phyloP scores from a whole-genome alignment of 257 asterid genomes.

The Ocimum tenuiflorum region DNA sequence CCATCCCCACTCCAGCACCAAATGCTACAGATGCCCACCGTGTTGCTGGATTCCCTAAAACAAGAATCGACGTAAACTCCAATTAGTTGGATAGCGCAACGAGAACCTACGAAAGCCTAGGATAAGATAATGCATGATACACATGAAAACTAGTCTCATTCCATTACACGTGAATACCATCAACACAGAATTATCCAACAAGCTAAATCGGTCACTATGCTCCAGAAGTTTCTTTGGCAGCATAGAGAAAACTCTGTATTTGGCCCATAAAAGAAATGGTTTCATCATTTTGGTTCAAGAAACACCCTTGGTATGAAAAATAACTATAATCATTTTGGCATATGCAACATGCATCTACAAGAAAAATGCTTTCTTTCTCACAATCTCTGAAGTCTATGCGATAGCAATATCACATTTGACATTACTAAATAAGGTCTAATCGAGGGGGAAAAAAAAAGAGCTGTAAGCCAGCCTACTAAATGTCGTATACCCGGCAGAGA shows the following conservation, averaged over 20 bases:
- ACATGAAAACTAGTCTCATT: neutral
- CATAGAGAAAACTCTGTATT: neutral
- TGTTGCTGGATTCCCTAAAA: conserved; percentile 88
- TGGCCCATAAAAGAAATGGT: neutral
- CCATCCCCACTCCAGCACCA: conserved; percentile 83
- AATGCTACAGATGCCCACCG: conserved; percentile 89
- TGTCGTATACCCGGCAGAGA: too few relatives aligned
- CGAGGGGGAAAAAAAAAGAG: neutral
- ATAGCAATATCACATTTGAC: neutral
- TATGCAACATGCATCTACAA: neutral
- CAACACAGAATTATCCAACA: too few relatives aligned
- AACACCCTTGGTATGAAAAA: neutral
- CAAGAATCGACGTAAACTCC: too few relatives aligned
- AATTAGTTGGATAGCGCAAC: neutral
- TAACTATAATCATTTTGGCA: neutral
- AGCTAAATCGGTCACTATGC: neutral
- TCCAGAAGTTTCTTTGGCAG: neutral
- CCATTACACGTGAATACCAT: too few relatives aligned
- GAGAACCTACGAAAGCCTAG: neutral
- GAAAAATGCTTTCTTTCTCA: neutral
- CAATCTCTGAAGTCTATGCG: neutral
- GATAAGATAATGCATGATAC: neutral
- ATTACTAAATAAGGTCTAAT: neutral
- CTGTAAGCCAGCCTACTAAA: neutral
- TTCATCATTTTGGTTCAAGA: too few relatives aligned